Conservation (phyloP, 1,139 yeast genomes). For the Saccharomyces hybrid region DNA sequence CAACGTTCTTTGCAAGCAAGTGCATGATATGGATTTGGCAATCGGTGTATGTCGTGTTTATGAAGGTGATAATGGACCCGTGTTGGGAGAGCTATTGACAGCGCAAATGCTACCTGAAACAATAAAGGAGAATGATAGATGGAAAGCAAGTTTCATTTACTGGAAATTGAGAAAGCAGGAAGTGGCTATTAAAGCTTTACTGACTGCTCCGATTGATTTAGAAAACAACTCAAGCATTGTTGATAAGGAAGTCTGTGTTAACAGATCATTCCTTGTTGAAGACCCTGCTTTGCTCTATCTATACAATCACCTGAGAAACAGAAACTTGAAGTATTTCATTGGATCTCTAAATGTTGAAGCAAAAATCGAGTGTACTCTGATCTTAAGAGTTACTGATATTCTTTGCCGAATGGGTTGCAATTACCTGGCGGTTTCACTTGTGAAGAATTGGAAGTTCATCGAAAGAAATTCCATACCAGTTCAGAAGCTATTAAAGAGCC, state of each 20-base stretch:
- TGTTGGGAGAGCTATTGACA: constrained; percentile 44
- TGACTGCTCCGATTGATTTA: constrained; percentile 45
- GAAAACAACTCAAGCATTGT: constrained; percentile 21
- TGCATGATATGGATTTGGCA: constrained; percentile 65
- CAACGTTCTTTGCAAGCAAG: constrained; percentile 58
- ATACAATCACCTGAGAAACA: constrained; percentile 52
- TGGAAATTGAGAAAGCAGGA: constrained; percentile 56
- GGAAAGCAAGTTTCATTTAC: constrained; percentile 78
- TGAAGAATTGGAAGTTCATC: constrained; percentile 63
- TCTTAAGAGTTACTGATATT: constrained; percentile 56
- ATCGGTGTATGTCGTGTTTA: constrained; percentile 74
- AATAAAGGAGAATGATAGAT: constrained; percentile 58
- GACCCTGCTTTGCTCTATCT: constrained; percentile 76
- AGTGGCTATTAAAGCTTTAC: constrained; percentile 56
- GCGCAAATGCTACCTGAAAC: constrained; percentile 51
- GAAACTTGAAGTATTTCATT: constrained; percentile 40
- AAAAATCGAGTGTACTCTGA: constrained; percentile 50
- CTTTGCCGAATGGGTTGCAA: constrained; percentile 92
- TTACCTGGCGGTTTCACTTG: constrained; percentile 54
- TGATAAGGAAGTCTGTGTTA: constrained; percentile 20
- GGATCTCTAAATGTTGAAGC: constrained; percentile 45
- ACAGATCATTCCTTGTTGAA: constrained; percentile 51
- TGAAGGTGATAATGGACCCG: constrained; percentile 49
- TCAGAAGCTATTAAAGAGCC: constrained; percentile 5
- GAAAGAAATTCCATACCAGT: constrained; percentile 17